Evolutionary conservation across 2,329 filamentous ascomycete species (phyloP).

Genomic region (Fusarium sarcochroum): DNA sequence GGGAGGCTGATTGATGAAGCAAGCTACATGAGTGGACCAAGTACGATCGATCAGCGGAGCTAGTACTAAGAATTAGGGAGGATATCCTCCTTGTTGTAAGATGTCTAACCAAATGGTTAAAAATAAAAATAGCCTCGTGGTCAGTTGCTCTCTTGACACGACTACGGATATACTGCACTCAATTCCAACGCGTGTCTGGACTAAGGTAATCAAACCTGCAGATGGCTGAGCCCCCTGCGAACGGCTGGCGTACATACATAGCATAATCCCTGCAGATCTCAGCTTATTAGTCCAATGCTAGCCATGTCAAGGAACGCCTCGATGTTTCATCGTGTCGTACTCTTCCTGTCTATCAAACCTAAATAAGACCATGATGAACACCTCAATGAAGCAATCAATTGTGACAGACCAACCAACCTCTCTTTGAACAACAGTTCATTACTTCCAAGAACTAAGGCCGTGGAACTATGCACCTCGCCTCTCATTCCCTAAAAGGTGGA

Average conservation of each 20-base stretch:
- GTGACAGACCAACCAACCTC: not conserved
- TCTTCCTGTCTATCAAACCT: not conserved
- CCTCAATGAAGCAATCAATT: not conserved
- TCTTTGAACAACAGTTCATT: conserved; percentile 4
- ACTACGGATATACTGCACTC: no score
- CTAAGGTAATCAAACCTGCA: no score
- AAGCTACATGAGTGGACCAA: conserved; percentile 6
- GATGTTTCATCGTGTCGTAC: conserved; percentile 17
- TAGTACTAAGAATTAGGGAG: not conserved
- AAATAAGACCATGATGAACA: not conserved
- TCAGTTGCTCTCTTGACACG: not conserved
- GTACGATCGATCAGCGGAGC: conserved; percentile 18
- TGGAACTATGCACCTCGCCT: conserved; percentile 37
- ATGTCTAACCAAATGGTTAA: not conserved
- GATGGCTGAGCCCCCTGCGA: not conserved
- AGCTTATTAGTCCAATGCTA: not conserved
- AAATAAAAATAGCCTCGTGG: conserved; percentile 1
- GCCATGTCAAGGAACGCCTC: conserved; percentile 17
- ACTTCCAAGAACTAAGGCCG: not conserved
- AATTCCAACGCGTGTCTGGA: no score
- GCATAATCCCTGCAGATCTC: conserved; percentile 11
- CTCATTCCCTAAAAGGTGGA: conserved; percentile 26
- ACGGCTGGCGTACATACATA: not conserved
- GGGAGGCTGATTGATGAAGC: conserved; percentile 20
- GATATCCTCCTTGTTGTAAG: not conserved